A percentile compares a stretch with the other conserved stretches of the same genome.
phyloP scores from a whole-genome alignment of 163 green algal species.

The Scenedesmus sp. region DNA sequence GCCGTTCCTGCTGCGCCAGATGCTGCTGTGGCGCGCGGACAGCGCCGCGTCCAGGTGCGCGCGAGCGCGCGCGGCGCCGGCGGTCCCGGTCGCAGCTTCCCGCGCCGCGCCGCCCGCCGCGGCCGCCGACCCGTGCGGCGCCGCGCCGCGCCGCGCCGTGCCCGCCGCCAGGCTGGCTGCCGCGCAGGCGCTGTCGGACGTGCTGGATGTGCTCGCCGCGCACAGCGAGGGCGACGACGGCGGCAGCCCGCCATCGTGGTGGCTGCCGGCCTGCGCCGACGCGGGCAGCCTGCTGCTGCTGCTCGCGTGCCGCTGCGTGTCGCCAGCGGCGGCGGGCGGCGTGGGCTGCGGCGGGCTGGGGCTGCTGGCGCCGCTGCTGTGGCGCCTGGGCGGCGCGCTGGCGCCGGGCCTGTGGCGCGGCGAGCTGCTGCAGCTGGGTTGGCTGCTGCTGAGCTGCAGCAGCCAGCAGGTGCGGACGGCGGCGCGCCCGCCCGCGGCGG shows the following conservation, averaged over 20 bases:
- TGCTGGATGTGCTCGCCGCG: conserved; percentile 17
- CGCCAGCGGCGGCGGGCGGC: conserved; percentile 31
- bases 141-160: too few species aligned
- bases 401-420: conserved; percentile 20
- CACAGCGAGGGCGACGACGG: neutral
- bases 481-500: too few species aligned
- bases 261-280: neutral
- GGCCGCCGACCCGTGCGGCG: too few species aligned
- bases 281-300: conserved; percentile 23
- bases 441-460: conserved; percentile 21
- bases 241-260: neutral
- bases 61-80: too few species aligned
- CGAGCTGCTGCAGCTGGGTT: conserved; percentile 21
- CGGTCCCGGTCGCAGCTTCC: too few species aligned
- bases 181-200: neutral
- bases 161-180: neutral
- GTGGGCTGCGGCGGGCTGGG: neutral
- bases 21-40: conserved; percentile 18
- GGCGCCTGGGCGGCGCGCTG: conserved; percentile 13
- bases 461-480: neutral
- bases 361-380: conserved; percentile 26
- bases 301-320: neutral
- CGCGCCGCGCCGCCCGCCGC: too few species aligned
- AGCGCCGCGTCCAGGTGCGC: conserved; percentile 14
- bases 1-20: conserved; percentile 24